Base-by-base conservation (phyloP, 331 rosid genomes). In the Cydonia oblonga region DNA sequence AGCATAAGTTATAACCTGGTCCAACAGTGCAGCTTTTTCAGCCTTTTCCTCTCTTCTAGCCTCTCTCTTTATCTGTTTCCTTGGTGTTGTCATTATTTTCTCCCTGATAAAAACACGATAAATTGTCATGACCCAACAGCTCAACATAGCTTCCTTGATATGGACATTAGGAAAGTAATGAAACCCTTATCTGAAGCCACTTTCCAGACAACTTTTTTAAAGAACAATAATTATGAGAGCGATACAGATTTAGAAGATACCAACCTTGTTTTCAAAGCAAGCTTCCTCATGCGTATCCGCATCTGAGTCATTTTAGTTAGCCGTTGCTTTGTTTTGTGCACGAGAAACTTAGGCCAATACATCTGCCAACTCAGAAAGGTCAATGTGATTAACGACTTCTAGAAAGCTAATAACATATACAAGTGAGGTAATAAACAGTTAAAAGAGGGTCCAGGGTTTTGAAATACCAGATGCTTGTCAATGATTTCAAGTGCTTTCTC, bases 221-320 rank as follows among this genome's bases (percentile, higher is more conserved):
- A 49, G 20, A 5, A 16, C 54, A 49, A 49, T 49, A 13, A 56
- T 9, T 54, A 22, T 24, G 8, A n/a, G 23, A 49, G 54, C 9
- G 1, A 5, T 49, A 6, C 54, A 49, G 6, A 49, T 15, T 35
- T 6, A 44, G 64, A 76, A 58, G 40, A 33, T 62, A 22, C 38
- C 22, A 59, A 91, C 97, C 99, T 88, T 71, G 97, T 95, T 83
- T 91, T 95, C 80, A 91, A 70, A 76, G 88, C 90, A 88, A 95
- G 96, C 81, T 88, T 91, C 83, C 96, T 91, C 97, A 89, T 91
- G 14, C 97, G 96, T 77, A 95, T 95, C 77, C 96, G 81, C 96
- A 89, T 88, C 71, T 91, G 97, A 70, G 97, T 95, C 96, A 95
- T 91, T 83, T 95, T 95, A 35, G 96, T 95, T 77, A 89, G 78